phyloP scores from a whole-genome alignment of 2,329 filamentous ascomycete genomes.

The Aspergillus fructus region DNA sequence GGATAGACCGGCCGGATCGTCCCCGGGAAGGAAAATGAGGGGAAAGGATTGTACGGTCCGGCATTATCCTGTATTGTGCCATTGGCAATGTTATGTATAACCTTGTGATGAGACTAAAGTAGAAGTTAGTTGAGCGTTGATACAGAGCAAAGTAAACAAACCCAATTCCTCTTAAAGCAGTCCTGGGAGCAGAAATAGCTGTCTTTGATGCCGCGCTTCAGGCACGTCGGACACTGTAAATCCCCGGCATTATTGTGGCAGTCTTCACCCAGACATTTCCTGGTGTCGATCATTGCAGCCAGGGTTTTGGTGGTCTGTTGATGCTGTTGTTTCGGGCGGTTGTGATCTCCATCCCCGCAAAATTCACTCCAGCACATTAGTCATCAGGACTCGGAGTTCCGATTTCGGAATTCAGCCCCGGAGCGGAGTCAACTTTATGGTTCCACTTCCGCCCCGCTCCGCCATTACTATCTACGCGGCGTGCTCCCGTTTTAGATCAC shows the following conservation, averaged over 20 bases:
- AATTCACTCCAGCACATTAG: too few relatives aligned
- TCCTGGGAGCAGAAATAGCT: constrained; percentile 80
- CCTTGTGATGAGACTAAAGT: constrained; percentile 48
- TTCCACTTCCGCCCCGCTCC: too few relatives aligned
- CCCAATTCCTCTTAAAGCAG: constrained; percentile 96
- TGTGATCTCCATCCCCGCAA: too few relatives aligned
- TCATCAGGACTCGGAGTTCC: too few relatives aligned
- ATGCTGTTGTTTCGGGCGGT: too few relatives aligned
- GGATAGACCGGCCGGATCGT: constrained; percentile 78
- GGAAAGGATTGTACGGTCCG: constrained; percentile 83
- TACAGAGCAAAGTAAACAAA: constrained; percentile 45
- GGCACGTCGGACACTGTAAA: constrained; percentile 87
- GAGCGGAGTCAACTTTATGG: too few relatives aligned
- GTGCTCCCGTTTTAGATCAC: too few relatives aligned
- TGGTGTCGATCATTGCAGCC: not conserved
- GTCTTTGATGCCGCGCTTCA: constrained; percentile 73
- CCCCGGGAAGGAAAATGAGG: constrained; percentile 76
- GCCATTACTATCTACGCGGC: too few relatives aligned
- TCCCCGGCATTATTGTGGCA: not conserved
- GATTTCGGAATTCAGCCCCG: too few relatives aligned
- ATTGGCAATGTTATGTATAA: constrained; percentile 61
- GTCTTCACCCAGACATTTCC: not conserved
- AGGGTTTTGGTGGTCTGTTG: not conserved
- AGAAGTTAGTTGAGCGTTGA: too few relatives aligned
- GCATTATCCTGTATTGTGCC: constrained; percentile 69